Percentiles rank a stretch among this genome's conserved stretches.
phyloP scores from a whole-genome alignment of 139 green algal species.

The Chlorella sp. region DNA sequence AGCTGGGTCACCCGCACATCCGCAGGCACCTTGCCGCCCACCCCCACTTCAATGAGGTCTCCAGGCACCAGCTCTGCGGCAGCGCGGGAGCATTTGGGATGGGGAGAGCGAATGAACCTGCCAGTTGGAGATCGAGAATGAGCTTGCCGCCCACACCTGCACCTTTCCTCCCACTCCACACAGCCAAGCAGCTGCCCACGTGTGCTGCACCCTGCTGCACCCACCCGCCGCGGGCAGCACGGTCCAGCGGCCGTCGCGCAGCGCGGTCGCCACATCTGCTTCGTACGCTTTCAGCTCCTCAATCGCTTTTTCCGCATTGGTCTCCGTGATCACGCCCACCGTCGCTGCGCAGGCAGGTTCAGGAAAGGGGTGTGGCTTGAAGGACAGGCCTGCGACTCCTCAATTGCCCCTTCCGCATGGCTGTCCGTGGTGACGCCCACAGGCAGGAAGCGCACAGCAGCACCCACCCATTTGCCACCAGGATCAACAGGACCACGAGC shows the following conservation, averaged over 20 bases:
- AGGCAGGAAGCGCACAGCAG: background rate
- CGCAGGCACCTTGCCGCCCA: conserved; percentile 94
- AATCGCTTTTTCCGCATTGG: conserved; percentile 95
- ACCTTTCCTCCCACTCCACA: too few species aligned
- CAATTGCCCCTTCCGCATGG: too few species aligned
- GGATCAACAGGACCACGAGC: background rate
- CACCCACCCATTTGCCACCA: background rate
- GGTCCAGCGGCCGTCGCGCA: conserved; percentile 69
- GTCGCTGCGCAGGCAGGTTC: too few species aligned
- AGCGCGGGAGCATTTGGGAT: too few species aligned
- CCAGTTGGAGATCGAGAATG: too few species aligned
- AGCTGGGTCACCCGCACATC: conserved; percentile 87
- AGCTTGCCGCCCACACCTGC: too few species aligned
- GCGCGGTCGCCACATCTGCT: conserved; percentile 82
- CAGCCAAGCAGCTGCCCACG: too few species aligned
- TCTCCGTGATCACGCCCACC: conserved; percentile 88
- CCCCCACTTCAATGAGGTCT: conserved; percentile 88
- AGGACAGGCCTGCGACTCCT: too few species aligned
- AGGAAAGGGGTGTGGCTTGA: too few species aligned
- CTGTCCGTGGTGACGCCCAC: too few species aligned
- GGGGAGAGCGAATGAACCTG: too few species aligned
- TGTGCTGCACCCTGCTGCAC: too few species aligned
- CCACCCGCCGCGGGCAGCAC: conserved; percentile 56
- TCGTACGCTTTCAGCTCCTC: conserved; percentile 98
- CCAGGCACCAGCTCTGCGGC: conserved; percentile 59